phyloP scores from a whole-genome alignment of 352 stramenopile genomes.

The Aphanomyces invadans region DNA sequence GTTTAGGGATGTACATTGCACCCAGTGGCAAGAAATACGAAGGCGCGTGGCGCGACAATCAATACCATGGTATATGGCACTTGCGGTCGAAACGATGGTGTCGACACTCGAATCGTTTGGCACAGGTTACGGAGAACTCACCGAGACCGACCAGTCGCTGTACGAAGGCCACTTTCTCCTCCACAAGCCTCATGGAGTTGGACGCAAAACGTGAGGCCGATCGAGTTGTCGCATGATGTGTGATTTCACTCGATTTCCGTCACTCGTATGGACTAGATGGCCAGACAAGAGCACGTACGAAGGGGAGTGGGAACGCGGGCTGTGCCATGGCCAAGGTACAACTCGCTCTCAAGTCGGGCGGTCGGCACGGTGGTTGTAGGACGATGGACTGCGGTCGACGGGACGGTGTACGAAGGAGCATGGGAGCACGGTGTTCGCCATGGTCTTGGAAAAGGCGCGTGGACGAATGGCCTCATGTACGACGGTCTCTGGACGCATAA shows the following conservation, averaged over 20 bases:
- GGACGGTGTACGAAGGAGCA: slow-evolving; percentile 34
- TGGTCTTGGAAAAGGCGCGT: slow-evolving; percentile 33
- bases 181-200: slow-evolving; percentile 39
- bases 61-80: slow-evolving; percentile 26
- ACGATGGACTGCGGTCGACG: slow-evolving; percentile 19
- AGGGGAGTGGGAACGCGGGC: slow-evolving; percentile 30
- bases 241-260: too few relatives aligned
- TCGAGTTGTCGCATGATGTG: too few relatives aligned
- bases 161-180: slow-evolving; percentile 40
- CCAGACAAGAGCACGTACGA: slow-evolving; percentile 13
- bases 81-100: too few relatives aligned
- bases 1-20: slow-evolving; percentile 28
- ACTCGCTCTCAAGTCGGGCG: too few relatives aligned
- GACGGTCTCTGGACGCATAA: slow-evolving; percentile 13
- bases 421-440: slow-evolving; percentile 31
- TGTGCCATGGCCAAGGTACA: slow-evolving; percentile 25
- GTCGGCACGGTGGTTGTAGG: not conserved
- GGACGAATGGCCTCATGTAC: slow-evolving; percentile 27
- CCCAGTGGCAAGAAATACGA: slow-evolving; percentile 43
- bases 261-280: too few relatives aligned
- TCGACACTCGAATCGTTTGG: too few relatives aligned
- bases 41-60: slow-evolving; percentile 45
- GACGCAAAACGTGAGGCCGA: slow-evolving; percentile 29
- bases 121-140: not conserved
- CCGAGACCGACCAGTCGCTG: slow-evolving; percentile 1